phyloP scores from a whole-genome alignment of 768 basidiomycete genomes.

The Mycena rosella region DNA sequence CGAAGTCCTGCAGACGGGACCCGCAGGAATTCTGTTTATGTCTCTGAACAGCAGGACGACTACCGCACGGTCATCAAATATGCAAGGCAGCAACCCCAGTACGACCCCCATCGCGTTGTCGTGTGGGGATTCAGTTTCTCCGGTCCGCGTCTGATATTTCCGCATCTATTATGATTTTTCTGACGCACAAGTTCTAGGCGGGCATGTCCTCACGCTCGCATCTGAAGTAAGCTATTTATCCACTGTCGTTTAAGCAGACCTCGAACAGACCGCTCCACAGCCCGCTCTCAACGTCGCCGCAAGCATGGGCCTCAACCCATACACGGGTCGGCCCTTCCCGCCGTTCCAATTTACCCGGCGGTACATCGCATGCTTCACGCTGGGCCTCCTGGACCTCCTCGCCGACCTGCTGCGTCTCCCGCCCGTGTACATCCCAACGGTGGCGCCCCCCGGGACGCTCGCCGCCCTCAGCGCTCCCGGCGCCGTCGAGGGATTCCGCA shows the following conservation, averaged over 20 bases:
- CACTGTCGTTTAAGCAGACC: not conserved
- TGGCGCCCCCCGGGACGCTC: slow-evolving; percentile 38
- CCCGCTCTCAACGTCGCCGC: slow-evolving; percentile 42
- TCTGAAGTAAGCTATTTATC: slow-evolving; percentile 40
- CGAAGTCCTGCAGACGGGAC: slow-evolving; percentile 41
- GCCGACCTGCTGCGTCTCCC: slow-evolving; percentile 40
- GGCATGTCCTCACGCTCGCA: slow-evolving; percentile 46
- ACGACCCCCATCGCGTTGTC: slow-evolving; percentile 47
- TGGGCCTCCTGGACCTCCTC: slow-evolving; percentile 42
- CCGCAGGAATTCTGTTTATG: slow-evolving; percentile 42
- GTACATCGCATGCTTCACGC: slow-evolving; percentile 36
- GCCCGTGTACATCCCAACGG: slow-evolving; percentile 43
- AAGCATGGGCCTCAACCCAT: slow-evolving; percentile 46
- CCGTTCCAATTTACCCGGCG: slow-evolving; percentile 28
- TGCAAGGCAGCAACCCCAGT: slow-evolving; percentile 45
- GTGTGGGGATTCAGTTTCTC: slow-evolving; percentile 52
- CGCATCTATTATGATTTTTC: not conserved
- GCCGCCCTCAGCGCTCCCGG: slow-evolving; percentile 37
- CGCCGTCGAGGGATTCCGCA: slow-evolving; percentile 36
- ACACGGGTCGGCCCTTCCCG: slow-evolving; percentile 38
- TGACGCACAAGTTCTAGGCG: slow-evolving; percentile 34
- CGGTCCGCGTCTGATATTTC: slow-evolving; percentile 16
- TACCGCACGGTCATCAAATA: slow-evolving; percentile 53
- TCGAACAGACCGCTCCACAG: slow-evolving; percentile 14
- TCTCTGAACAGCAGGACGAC: slow-evolving; percentile 50